A percentile compares a stretch with the other conserved stretches of the same genome.
These are phyloP conservation scores for Nicotiana noctiflora DNA, from an alignment of 257 asterid species.

Conservation along the genomic window DNA sequence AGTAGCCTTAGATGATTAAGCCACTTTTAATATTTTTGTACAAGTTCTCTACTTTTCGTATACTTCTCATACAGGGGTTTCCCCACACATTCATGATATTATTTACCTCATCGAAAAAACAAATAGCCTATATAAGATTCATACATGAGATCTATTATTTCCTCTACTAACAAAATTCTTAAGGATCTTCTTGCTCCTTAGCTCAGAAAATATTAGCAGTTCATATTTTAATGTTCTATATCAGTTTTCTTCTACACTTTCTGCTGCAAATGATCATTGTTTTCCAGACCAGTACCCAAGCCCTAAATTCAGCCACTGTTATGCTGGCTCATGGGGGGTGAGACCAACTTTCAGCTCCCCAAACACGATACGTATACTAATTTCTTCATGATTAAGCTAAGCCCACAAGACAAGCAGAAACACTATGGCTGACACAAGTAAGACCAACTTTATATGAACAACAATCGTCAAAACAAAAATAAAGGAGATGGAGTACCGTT, in stretches of 20 bases:
- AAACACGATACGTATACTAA: background rate
- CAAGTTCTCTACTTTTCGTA: background rate
- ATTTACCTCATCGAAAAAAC: background rate
- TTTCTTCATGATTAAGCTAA: background rate
- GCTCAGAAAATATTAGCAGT: background rate
- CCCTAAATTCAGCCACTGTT: background rate
- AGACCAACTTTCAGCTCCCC: background rate
- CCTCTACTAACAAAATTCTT: background rate
- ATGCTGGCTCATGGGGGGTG: background rate
- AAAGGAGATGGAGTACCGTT: constrained; percentile 47
- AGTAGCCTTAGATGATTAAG: too few species aligned
- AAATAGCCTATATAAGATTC: background rate
- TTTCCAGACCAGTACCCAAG: background rate
- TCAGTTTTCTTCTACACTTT: background rate
- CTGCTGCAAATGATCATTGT: constrained; percentile 1
- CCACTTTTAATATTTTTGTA: too few species aligned
- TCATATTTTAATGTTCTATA: background rate
- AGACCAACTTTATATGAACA: background rate
- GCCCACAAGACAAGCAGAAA: background rate
- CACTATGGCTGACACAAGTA: background rate
- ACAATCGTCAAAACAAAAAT: background rate
- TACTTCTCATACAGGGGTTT: background rate
- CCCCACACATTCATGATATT: background rate
- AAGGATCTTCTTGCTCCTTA: background rate
- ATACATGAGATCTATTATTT: background rate